Evolutionary conservation across 1,139 yeast species (phyloP), one percentile per base, ranked within the genome.

Genomic region (Sugiyamaella japonica): DNA sequence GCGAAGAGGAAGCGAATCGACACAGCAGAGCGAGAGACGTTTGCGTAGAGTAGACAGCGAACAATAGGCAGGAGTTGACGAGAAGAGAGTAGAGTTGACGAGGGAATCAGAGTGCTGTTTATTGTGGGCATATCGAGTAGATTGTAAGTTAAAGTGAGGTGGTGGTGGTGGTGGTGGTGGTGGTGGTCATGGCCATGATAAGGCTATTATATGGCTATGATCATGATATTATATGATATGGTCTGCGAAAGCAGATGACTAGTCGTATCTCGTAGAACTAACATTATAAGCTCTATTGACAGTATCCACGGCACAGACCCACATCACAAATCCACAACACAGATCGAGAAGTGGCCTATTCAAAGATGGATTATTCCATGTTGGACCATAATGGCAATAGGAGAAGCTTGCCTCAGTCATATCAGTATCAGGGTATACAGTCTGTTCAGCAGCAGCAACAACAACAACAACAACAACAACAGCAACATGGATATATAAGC

Each of bases 341-440:
- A 28, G 6, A 7, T 9, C 31, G 6, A 6, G 9, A 28, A 28
- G 31, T 28, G 28, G 17, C 42, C 9, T 28, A 23, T 13, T 29
- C 9, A 4, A 44, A 32, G 25, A 47, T 47, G 50, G 50, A 47
- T 43, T 47, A 47, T 28, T 36, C 43, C 12, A 36, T 47, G 43
- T 16, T 47, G 17, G 48, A 44, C 32, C 17, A 44, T 32, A 38
- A 47, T 39, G 50, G 40, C 10, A 32, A 44, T 20, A 44, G 40
- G 37, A 42, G 34, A 15, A 29, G 46, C 37, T 29, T 42, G 7
- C 46, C 46, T 32, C 50, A 39, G 15, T 25, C 50, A 37, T 37
- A 23, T 57, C 55, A 42, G 49, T 57, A 43, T 58, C 58, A 37
- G 50, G 28, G 58, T 52, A 42, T 61, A 50, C 59, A 53, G 51